phyloP scores from a whole-genome alignment of 352 stramenopile species.

The Phytophthora brassicae region DNA sequence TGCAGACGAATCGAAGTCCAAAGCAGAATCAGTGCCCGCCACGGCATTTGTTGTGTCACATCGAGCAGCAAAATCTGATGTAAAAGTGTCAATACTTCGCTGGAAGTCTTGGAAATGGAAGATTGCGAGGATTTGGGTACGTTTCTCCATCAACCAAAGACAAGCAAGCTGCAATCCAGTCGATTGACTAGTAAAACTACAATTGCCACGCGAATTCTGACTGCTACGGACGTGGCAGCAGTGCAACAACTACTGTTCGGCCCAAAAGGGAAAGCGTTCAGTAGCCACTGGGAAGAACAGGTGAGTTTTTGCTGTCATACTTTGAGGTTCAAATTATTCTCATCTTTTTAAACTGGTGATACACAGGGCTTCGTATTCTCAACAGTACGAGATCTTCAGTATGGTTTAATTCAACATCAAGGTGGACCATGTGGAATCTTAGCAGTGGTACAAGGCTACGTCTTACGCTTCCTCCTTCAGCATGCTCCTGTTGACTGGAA shows the following conservation, averaged over 20 bases:
- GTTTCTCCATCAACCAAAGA: constrained; percentile 15
- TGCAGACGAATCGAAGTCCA: background rate
- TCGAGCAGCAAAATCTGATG: background rate
- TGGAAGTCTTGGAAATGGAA: constrained; percentile 45
- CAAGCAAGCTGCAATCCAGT: background rate
- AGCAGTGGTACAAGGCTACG: constrained; percentile 92
- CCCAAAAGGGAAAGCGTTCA: constrained; percentile 56
- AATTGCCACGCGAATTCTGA: constrained; percentile 21
- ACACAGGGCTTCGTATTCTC: constrained; percentile 73
- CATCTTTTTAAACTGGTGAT: constrained; percentile 17
- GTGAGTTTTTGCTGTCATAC: constrained; percentile 25
- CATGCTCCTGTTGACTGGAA: constrained; percentile 49
- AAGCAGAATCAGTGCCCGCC: background rate
- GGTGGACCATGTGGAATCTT: constrained; percentile 95
- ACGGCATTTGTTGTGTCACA: constrained; percentile 18
- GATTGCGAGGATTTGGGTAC: constrained; percentile 53
- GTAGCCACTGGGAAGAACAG: constrained; percentile 70
- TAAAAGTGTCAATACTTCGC: background rate
- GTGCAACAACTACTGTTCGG: constrained; percentile 67
- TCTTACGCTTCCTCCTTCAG: constrained; percentile 78
- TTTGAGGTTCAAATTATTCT: too few species aligned
- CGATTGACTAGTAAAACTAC: background rate
- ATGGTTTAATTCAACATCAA: constrained; percentile 92
- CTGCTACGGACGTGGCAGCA: constrained; percentile 44
- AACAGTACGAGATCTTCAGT: constrained; percentile 53